Evolutionary conservation across 768 basidiomycete genomes (phyloP), one percentile per base, ranked within the genome.

Genomic region (Pisolithus orientalis): DNA sequence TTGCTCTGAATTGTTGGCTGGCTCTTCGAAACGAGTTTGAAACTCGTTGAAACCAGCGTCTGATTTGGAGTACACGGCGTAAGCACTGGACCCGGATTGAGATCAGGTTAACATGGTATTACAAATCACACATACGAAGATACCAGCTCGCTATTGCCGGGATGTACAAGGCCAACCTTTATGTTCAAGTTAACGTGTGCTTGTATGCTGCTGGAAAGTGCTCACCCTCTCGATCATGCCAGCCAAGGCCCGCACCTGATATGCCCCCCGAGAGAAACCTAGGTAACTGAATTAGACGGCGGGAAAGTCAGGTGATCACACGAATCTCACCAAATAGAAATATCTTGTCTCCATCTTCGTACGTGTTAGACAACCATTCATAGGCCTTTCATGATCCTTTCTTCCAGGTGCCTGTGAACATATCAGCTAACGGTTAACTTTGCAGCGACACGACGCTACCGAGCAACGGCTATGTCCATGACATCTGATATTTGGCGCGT

Each of bases 201-300:
- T 5, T 3, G 24, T 1, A 10, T 5, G 24, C 9, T 24, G 9
- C 0, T 21, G 6, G 11, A 9, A 2, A n/a, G 38, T 48, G 3
- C 61, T 47, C 47, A 72, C 76, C 49, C 52, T 64, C n/a, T 70
- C 52, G 17, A 76, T 74, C 75, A 77, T 77, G 21, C 63, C 75
- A 2, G 75, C 72, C 39, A 77, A 46, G 1, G 64, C 69, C 27
- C 75, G 68, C 4, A 69, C 72, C 58, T 76, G 75, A 53, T 75
- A 78, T 14, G 74, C 76, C 5, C 75, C 75, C n/a, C 76, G 72
- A 2, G 76, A 76, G 55, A 73, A 77, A 4, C 75, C 75, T 77
- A 37, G 6, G 32, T 25, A 28, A 7, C 16, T 4, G 45, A 9
- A 28, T 64, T 21, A 59, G 57, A 34, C 8, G 27, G 6, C 21